Evolutionary conservation across 2,329 filamentous ascomycete genomes (phyloP).

Genomic region (Aureobasidium sp.): DNA sequence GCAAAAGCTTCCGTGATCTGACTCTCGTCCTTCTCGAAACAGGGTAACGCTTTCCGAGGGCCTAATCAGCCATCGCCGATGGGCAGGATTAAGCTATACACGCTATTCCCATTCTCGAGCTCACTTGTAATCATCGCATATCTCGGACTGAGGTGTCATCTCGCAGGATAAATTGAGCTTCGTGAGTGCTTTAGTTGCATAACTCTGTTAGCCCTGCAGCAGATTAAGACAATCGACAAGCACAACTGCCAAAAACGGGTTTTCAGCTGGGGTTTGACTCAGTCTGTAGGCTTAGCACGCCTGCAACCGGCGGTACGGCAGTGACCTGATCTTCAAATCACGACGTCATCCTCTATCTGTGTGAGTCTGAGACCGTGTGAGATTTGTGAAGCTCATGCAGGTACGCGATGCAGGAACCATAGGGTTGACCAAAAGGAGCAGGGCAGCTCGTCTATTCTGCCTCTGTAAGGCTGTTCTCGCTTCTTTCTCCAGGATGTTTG

Average conservation of each 20-base stretch:
- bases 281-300: neutral
- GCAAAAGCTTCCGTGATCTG: constrained; percentile 1
- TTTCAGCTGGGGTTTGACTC: constrained; percentile 4
- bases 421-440: neutral
- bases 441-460: constrained; percentile 6
- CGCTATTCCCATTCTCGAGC: neutral
- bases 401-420: constrained; percentile 3
- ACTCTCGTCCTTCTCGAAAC: neutral
- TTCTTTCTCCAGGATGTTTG: neutral
- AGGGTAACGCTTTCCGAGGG: neutral
- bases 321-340: constrained; percentile 4
- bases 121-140: neutral
- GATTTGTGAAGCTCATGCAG: constrained; percentile 10
- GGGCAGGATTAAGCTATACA: constrained; percentile 2
- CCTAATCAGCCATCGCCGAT: neutral
- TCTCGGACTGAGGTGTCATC: neutral
- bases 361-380: neutral
- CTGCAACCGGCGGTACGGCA: neutral
- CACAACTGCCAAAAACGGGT: constrained; percentile 1
- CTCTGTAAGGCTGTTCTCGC: neutral
- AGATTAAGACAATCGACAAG: constrained; percentile 9
- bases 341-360: neutral
- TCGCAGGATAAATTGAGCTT: neutral
- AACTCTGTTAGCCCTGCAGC: neutral
- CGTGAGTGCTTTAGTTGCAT: neutral